Conservation (phyloP, 140 eudicot genomes). For the Stevia rebaudiana region DNA sequence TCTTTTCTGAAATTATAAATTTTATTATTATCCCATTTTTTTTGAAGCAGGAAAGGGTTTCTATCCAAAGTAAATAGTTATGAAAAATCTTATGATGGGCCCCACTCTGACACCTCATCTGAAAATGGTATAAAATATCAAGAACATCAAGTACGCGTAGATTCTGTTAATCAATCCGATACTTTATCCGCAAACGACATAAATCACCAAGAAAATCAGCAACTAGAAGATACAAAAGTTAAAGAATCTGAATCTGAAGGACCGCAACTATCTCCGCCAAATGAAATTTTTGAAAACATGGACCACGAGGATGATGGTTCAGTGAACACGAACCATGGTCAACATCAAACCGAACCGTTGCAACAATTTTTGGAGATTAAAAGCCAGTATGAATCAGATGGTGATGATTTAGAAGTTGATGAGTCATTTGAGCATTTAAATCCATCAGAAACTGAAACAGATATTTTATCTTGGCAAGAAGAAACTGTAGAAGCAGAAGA, state of each 20-base stretch:
- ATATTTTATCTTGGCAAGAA: conserved; percentile 23
- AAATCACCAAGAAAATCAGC: conserved; percentile 25
- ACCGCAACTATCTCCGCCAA: conserved; percentile 1
- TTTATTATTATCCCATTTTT: conserved; percentile 20
- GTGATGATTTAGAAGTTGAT: conserved; percentile 24
- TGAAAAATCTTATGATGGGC: conserved; percentile 26
- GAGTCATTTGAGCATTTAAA: conserved; percentile 18
- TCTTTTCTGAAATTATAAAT: too few species aligned
- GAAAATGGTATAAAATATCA: conserved; percentile 18
- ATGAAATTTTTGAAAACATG: conserved; percentile 8
- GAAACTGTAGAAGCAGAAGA: conserved; percentile 28
- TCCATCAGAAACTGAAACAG: conserved; percentile 24
- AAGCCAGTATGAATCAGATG: conserved; percentile 12
- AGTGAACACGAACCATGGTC: conserved; percentile 11
- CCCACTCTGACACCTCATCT: conserved; percentile 34
- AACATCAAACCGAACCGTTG: conserved; percentile 4
- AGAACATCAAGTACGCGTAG: conserved; percentile 22
- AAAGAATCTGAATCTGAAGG: conserved; percentile 13
- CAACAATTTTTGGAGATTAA: conserved; percentile 14
- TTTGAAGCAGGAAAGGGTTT: conserved; percentile 67
- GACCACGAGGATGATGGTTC: conserved; percentile 10
- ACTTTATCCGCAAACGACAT: conserved; percentile 29
- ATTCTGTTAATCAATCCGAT: conserved; percentile 21
- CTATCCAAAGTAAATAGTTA: conserved; percentile 45
- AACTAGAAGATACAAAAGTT: conserved; percentile 21